Conservation (phyloP, 164 flowering plant species). For the Tetracentron sinense region DNA sequence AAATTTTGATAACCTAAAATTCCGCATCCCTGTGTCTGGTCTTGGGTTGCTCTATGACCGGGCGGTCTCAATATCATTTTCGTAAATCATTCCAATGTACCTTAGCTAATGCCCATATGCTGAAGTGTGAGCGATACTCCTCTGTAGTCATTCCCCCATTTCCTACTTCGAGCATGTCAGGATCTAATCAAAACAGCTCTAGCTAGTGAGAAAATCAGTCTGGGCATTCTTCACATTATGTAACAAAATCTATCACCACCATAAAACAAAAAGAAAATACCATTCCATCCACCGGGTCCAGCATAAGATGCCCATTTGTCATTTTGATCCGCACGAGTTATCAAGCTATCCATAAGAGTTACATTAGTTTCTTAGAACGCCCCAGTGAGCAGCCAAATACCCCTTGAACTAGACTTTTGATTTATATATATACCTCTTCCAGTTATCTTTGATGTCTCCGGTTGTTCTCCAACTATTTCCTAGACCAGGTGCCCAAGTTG, state of each 20-base stretch:
- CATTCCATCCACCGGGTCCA: slow-evolving; percentile 83
- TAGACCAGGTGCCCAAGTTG: slow-evolving; percentile 60
- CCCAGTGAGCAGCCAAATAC: no score
- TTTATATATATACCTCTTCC: slow-evolving; percentile 51
- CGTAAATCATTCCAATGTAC: no score
- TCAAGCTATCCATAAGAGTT: slow-evolving; percentile 37
- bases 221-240: not conserved
- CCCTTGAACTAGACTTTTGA: no score
- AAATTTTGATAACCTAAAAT: no score
- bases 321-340: slow-evolving; percentile 52
- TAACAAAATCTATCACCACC: no score
- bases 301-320: slow-evolving; percentile 74
- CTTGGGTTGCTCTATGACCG: no score
- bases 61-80: no score
- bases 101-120: slow-evolving; percentile 83
- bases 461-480: slow-evolving; percentile 90
- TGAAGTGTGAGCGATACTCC: slow-evolving; percentile 80
- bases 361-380: not conserved
- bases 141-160: slow-evolving; percentile 78
- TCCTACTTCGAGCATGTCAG: slow-evolving; percentile 93
- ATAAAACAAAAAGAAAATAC: slow-evolving; percentile 22
- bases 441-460: slow-evolving; percentile 57
- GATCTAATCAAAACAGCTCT: slow-evolving; percentile 40
- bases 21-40: no score
- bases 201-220: not conserved